Conservation (phyloP, 2,329 filamentous ascomycete species). For the Dactylellina sp. region DNA sequence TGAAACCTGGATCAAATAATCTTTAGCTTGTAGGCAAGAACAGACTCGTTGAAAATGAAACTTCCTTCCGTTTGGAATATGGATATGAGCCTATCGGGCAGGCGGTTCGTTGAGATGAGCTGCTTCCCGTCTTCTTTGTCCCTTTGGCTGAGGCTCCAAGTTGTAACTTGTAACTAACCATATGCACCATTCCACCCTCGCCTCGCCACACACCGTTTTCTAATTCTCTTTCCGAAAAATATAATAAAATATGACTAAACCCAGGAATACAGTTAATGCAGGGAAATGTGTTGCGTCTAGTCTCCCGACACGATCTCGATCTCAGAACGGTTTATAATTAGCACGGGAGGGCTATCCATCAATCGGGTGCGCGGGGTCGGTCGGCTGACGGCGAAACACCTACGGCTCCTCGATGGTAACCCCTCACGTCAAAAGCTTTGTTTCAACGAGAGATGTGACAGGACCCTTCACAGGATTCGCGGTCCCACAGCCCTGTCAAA, state of each 20-base stretch:
- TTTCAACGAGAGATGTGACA: constrained; percentile 24
- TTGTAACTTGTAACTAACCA: neutral
- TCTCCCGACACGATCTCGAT: constrained; percentile 10
- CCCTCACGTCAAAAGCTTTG: constrained; percentile 26
- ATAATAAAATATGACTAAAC: constrained; percentile 19
- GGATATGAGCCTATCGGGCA: too few species aligned
- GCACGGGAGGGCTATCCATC: neutral
- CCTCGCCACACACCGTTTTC: neutral
- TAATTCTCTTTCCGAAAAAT: too few species aligned
- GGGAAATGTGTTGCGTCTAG: constrained; percentile 41
- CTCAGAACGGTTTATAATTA: constrained; percentile 28
- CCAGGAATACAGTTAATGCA: constrained; percentile 6
- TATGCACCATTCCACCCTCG: neutral
- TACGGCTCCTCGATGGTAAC: neutral
- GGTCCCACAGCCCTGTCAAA: neutral
- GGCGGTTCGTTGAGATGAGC: too few species aligned
- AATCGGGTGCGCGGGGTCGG: neutral
- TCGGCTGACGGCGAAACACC: neutral
- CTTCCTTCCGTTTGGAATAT: constrained; percentile 16
- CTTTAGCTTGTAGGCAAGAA: neutral
- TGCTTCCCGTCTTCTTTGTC: constrained; percentile 5
- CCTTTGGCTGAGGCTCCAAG: neutral
- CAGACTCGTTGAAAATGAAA: neutral
- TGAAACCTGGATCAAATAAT: neutral
- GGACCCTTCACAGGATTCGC: neutral